Percentiles rank a stretch among this genome's conserved stretches.
Evolutionary conservation across 192 early-diverging fungal genomes (phyloP).

Genomic region (Entomortierella beljakovae): DNA sequence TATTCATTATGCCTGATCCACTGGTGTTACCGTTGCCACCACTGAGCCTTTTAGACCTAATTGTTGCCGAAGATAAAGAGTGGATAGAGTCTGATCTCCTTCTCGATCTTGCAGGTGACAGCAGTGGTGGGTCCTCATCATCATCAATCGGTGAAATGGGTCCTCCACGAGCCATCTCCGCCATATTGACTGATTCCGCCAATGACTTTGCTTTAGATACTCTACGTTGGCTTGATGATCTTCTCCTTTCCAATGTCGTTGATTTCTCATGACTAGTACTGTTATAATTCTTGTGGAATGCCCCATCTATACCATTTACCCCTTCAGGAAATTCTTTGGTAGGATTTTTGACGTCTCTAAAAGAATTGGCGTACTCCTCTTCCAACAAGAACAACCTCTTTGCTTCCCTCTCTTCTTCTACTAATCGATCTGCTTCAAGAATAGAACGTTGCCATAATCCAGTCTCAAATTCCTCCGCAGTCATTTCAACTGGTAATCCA

Average conservation of each 20-base stretch:
- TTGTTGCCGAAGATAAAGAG: slow-evolving; percentile 19
- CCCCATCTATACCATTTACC: neutral
- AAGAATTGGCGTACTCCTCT: neutral
- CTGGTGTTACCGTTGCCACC: neutral
- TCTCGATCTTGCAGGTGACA: slow-evolving; percentile 24
- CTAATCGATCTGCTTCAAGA: slow-evolving; percentile 46
- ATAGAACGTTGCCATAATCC: slow-evolving; percentile 66
- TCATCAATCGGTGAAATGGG: slow-evolving; percentile 17
- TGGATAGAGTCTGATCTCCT: slow-evolving; percentile 24
- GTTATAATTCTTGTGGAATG: neutral
- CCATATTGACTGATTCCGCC: slow-evolving; percentile 47
- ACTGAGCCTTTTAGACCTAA: slow-evolving; percentile 4
- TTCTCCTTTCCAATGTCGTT: neutral
- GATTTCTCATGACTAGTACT: neutral
- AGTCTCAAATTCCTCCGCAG: slow-evolving; percentile 65
- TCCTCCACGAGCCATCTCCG: slow-evolving; percentile 40
- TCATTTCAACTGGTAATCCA: slow-evolving; percentile 65
- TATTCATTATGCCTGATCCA: neutral
- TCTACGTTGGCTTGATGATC: neutral
- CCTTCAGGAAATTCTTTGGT: too few species aligned
- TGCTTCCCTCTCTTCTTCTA: slow-evolving; percentile 35
- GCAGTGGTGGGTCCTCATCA: slow-evolving; percentile 16
- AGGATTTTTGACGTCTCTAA: too few species aligned
- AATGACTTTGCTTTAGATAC: slow-evolving; percentile 21
- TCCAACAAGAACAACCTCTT: slow-evolving; percentile 7